Evolutionary conservation across 108 stramenopile genomes (phyloP), one percentile per base, ranked within the genome.

Genomic region (Conticribra guillardii): DNA sequence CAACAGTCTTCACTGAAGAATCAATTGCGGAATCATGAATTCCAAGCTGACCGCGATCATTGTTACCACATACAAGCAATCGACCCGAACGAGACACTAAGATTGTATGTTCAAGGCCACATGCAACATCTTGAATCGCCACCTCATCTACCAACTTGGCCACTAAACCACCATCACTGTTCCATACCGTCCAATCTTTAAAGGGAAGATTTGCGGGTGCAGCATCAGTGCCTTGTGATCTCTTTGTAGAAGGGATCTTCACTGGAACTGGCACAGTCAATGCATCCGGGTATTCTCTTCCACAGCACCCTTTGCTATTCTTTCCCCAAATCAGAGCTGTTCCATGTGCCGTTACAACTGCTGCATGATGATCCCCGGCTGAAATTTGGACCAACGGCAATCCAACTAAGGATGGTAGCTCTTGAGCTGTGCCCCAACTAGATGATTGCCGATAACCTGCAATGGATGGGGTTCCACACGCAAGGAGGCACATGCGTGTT

Each of bases 251-350:
- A 9, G 87, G 63, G 0, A 79, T 56, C 19, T 70, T 68, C 24
- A 90, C 71, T 16, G 87, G 84, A 33, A 90, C 70, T 5, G 89
- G 89, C 15, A 75, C 45, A 52, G 71, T 34, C 4, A 90, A 47
- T 31, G 33, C 47, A 45, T 70, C 55, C 3, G 89, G 89, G 74
- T 62, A 90, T 24, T 75, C 79, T 27, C 89, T 67, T 48, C 85
- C 87, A 67, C 89, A 90, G 47, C 83, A 84, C 22, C 84, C 84
- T 8, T 69, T 67, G 23, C 46, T 41, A 64, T 91, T 91, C 28
- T 69, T 60, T 15, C 90, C 90, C 90, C 87, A 91, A 54, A 86
- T 69, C 66, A 68, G 87, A 22, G 90, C 86, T 21, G 87, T 82
- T 2, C 90, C 90, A 63, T 82, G 74, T 4, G 81, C 83, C 4